Evolutionary conservation across 2,329 filamentous ascomycete genomes (phyloP), one percentile per base, ranked within the genome.

Genomic region (Aspergillus sp.): DNA sequence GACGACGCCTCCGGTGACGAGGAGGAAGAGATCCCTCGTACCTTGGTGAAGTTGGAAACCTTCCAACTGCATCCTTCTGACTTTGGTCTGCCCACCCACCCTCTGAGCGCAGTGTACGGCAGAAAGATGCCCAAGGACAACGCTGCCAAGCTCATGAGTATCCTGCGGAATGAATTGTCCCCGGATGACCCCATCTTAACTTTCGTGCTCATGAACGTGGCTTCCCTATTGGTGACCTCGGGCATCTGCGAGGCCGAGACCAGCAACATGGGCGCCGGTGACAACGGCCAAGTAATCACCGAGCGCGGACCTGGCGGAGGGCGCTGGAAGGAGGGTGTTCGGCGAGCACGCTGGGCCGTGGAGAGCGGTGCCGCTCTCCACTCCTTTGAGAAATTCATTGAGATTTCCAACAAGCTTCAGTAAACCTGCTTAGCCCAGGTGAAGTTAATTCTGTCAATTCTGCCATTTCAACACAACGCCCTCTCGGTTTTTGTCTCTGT

Each of bases 201-300:
- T 72, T 99, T 99, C 71, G 92, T 99, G 20, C 83, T 98, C 54
- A 90, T 98, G 77, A 99, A 99, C 72, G 90, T 94, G 1, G 93
- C 94, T 0, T 91, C 92, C 1, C 79, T 99, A 54, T 84, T 99
- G 55, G 94, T 96, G 0, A 85, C 90, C 3, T 89, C 91, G 2
- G 95, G 95, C 3, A 82, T 96, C 36, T 96, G 92, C 72, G 94
- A 98, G 65, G 86, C 89, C 0, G 90, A 96, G 59, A 84, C 82
- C 31, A 96, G 90, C 72, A 79, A 86, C 71, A 91, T 96, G 90
- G 91, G 91, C 0, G 79, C 83, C 51, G 90, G 88, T 1, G 91
- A 96, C 68, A 90, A 94, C 69, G 91, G 91, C 0, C 82, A 88
- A 47, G 91, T 96, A 51, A 85, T 96, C 63, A 86, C 80, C 16